Evolutionary conservation across 495 filamentous ascomycete species (phyloP), one percentile per base, ranked within the genome.

Genomic region (Penicillium simplicissimum): DNA sequence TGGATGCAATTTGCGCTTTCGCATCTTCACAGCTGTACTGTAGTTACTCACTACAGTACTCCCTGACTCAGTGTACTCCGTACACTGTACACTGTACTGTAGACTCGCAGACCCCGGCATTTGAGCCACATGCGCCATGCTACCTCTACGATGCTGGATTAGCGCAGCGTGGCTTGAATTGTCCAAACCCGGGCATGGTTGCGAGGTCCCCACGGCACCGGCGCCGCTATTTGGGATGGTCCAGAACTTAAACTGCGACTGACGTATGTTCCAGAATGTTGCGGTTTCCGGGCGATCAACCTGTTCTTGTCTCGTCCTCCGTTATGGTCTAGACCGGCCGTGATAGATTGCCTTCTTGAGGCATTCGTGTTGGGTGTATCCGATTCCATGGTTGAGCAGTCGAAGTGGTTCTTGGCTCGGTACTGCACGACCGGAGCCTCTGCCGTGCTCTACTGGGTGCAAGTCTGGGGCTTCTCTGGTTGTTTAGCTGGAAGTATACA

Each of bases 41-140:
- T n/a, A n/a, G n/a, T n/a, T n/a, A n/a, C n/a, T n/a, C n/a, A n/a
- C n/a, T n/a, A n/a, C n/a, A n/a, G n/a, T n/a, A n/a, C n/a, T n/a
- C n/a, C n/a, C n/a, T n/a, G n/a, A n/a, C n/a, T n/a, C n/a, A n/a
- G n/a, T n/a, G n/a, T n/a, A n/a, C n/a, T n/a, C n/a, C n/a, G n/a
- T n/a, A n/a, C n/a, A n/a, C n/a, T n/a, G n/a, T n/a, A n/a, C n/a
- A n/a, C n/a, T n/a, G n/a, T 25, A 25, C 23, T 45, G 66, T 19
- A 23, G 67, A 31, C 4, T 48, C 45, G 14, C 15, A 57, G 31
- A 54, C 40, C 55, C 49, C 56, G 37, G n/a, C 33, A 8, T 57
- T 47, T 47, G 19, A 53, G 51, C 51, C 11, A 36, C 31, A 33
- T 45, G 28, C 40, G 55, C 55, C 40, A 57, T 31, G 28, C 40